Base-by-base conservation (phyloP, 2,329 filamentous ascomycete species). In the Aureobasidium sp. region DNA sequence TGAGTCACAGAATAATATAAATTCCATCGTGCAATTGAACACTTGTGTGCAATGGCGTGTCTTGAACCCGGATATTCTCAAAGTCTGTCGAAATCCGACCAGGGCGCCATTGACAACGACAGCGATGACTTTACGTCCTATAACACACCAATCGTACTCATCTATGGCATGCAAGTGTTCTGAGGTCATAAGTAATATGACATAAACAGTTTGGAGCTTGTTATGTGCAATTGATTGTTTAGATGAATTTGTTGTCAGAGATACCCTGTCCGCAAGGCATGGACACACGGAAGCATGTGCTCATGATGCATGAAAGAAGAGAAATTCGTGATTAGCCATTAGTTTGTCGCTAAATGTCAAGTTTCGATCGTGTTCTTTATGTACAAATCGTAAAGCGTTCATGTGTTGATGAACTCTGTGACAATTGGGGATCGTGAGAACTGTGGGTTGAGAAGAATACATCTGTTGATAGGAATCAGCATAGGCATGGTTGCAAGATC, bases 381-480 rank as follows among this genome's bases (percentile, higher is more conserved):
- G 39, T 46, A 57, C 36, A 56, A 10, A 13, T 32, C 10, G 10
- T 3, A 26, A 32, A 8, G 15, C 13, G 26, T n/a, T 58, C 55
- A 58, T 9, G 57, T 10, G 26, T 60, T 60, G 46, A 97, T 80
- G 72, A 97, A 97, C 63, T 96, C 91, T 72, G 94, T 96, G 47
- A 96, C 80, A 1, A 96, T 85, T 0, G 91, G 90, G n/a, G 90
- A 94, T 12, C 89, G 89, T 37, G 91, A 90, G 71, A 97, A 97
- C 74, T 97, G 91, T 0, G 93, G 93, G 73, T 97, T 97, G 34
- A 97, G 78, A 67, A 97, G 77, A 64, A 97, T 87, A 76, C 92
- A 97, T 72, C 91, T 96, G 71, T 37, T n/a, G 41, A 50, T 29
- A 29, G 7, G 3, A 51, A 48, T 59, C 36, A 63, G 58, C 55